phyloP scores from a whole-genome alignment of 2,329 filamentous ascomycete genomes.

The Trichoderma sp. region DNA sequence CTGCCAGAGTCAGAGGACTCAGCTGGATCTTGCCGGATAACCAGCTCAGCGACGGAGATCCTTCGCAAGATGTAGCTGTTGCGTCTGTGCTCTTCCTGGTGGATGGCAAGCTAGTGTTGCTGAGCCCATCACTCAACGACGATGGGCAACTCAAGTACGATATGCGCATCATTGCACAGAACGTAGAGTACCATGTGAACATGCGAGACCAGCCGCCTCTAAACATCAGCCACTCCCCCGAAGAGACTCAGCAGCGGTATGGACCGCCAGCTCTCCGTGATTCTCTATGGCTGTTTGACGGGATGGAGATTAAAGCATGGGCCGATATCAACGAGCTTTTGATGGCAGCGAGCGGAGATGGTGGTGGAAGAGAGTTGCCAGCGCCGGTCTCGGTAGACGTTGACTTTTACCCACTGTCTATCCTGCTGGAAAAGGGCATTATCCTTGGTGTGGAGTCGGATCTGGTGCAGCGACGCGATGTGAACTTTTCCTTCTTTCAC shows the following conservation, averaged over 20 bases:
- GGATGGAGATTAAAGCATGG: constrained; percentile 82
- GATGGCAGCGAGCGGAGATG: constrained; percentile 62
- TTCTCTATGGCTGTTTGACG: constrained; percentile 94
- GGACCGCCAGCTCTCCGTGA: constrained; percentile 61
- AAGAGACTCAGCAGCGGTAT: constrained; percentile 26
- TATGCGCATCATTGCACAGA: constrained; percentile 94
- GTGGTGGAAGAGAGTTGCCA: constrained; percentile 65
- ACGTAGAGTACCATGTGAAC: constrained; percentile 90
- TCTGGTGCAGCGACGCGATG: constrained; percentile 85
- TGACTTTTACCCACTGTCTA: constrained; percentile 94
- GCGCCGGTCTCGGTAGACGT: constrained; percentile 72
- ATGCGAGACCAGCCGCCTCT: constrained; percentile 75
- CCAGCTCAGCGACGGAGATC: constrained; percentile 85
- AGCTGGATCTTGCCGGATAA: constrained; percentile 94
- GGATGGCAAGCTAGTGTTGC: constrained; percentile 88
- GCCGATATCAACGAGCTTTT: constrained; percentile 82
- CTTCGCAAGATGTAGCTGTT: constrained; percentile 89
- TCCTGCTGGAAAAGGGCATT: constrained; percentile 84
- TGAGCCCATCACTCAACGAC: constrained; percentile 81
- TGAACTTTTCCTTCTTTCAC: constrained; percentile 85
- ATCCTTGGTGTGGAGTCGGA: constrained; percentile 89
- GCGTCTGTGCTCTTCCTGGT: constrained; percentile 96
- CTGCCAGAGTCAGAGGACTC: constrained; percentile 84
- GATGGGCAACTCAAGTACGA: constrained; percentile 90
- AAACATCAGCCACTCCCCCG: constrained; percentile 30